Percentiles rank a stretch among this genome's conserved stretches.
Conservation (phyloP, 306 rosid species). For the Urtica urens region DNA sequence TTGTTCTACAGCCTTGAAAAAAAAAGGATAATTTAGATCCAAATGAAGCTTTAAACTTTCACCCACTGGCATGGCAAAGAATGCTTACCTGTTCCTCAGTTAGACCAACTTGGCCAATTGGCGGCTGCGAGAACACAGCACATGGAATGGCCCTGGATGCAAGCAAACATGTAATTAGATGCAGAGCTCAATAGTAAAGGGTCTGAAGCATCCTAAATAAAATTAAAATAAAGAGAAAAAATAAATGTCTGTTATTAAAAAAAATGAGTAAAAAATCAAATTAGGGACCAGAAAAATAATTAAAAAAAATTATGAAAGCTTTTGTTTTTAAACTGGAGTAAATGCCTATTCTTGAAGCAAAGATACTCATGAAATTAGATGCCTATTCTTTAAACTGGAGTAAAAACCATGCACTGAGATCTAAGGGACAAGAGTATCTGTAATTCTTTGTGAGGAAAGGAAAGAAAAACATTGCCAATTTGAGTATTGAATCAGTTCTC, state of each 20-base stretch:
- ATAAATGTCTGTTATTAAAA: constrained; percentile 5
- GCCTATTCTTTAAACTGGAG: too few relatives aligned
- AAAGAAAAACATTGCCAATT: too few relatives aligned
- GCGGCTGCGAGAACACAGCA: constrained; percentile 98
- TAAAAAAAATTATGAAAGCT: constrained; percentile 9
- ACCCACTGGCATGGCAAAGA: constrained; percentile 13
- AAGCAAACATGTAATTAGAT: constrained; percentile 16
- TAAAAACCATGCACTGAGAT: too few relatives aligned
- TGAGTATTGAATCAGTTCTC: too few relatives aligned
- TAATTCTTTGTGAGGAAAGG: too few relatives aligned
- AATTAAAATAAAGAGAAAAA: constrained; percentile 70
- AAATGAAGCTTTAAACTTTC: constrained; percentile 8
- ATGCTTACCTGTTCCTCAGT: constrained; percentile 73
- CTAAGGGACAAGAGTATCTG: too few relatives aligned
- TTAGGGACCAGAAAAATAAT: too few relatives aligned
- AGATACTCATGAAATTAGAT: too few relatives aligned
- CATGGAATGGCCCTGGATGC: constrained; percentile 67
- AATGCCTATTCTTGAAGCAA: too few relatives aligned
- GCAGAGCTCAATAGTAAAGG: constrained; percentile 4
- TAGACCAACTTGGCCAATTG: constrained; percentile 88
- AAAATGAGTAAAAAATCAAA: too few relatives aligned
- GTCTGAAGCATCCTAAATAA: too few relatives aligned
- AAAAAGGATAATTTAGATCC: background rate
- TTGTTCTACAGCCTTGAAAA: constrained; percentile 63
- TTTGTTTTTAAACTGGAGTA: constrained; percentile 11